A percentile compares a stretch with the other conserved stretches of the same genome.
These are phyloP conservation scores for Claviceps digitariae DNA, from an alignment of 2,329 filamentous ascomycete species.

Conservation along the genomic window DNA sequence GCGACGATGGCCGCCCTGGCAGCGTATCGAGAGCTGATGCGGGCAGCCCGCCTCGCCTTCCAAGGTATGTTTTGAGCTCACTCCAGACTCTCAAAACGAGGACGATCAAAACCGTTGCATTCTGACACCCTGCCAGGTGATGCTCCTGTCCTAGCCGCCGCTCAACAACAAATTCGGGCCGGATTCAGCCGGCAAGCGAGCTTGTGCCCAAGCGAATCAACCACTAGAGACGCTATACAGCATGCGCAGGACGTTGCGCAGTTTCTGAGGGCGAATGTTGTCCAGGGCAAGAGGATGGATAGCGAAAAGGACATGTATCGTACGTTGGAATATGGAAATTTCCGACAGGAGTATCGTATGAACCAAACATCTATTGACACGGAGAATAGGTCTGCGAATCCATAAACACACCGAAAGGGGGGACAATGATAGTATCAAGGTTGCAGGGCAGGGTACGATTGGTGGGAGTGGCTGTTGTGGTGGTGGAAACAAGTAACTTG, in stretches of 20 bases:
- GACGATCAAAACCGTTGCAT: background rate
- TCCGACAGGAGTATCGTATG: background rate
- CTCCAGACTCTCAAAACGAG: background rate
- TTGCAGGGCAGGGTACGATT: slow-evolving; percentile 28
- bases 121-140: slow-evolving; percentile 45
- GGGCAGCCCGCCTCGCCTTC: slow-evolving; percentile 73
- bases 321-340: slow-evolving; percentile 26
- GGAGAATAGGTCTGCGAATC: slow-evolving; percentile 59
- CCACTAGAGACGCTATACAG: slow-evolving; percentile 50
- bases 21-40: slow-evolving; percentile 71
- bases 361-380: slow-evolving; percentile 3
- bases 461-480: slow-evolving; percentile 20
- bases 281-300: slow-evolving; percentile 57
- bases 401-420: slow-evolving; percentile 84
- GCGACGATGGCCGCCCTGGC: slow-evolving; percentile 51
- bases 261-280: slow-evolving; percentile 70
- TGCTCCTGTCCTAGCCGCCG: slow-evolving; percentile 50
- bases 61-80: slow-evolving; percentile 40
- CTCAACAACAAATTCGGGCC: slow-evolving; percentile 56
- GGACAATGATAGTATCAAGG: slow-evolving; percentile 83
- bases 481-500: background rate
- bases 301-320: slow-evolving; percentile 39
- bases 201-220: slow-evolving; percentile 42
- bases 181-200: slow-evolving; percentile 57
- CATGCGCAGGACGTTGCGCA: slow-evolving; percentile 73